Conservation (phyloP, 23 red algal species). For the Gracilaria caudata region DNA sequence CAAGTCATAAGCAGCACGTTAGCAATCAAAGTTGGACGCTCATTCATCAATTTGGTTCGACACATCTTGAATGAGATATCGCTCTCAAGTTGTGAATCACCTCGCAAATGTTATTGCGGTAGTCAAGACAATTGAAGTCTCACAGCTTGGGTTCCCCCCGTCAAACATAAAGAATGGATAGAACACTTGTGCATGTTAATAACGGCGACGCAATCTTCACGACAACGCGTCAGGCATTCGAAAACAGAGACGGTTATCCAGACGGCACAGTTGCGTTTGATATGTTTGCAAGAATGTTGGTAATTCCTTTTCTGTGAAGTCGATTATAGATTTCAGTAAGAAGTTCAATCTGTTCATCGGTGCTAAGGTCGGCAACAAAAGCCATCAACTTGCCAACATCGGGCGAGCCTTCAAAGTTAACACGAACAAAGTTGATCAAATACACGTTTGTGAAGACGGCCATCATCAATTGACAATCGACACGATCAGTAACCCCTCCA, state of each 20-base stretch:
- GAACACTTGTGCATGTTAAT: not conserved
- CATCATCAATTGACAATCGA: conserved; percentile 99
- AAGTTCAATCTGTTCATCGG: conserved; percentile 86
- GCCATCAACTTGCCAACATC: conserved; percentile 96
- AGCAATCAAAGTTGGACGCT: not conserved
- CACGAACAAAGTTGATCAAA: conserved; percentile 93
- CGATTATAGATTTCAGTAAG: conserved; percentile 72
- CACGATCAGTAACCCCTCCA: conserved; percentile 95
- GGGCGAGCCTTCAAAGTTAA: conserved; percentile 77
- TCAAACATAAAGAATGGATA: not conserved
- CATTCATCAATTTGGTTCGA: not conserved
- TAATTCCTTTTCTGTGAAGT: conserved; percentile 36
- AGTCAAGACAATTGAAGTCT: not conserved
- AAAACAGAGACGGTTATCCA: not conserved
- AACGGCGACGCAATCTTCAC: not conserved
- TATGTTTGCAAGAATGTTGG: conserved; percentile 27
- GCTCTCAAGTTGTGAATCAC: not conserved
- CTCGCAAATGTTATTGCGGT: not conserved
- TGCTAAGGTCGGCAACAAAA: conserved; percentile 83
- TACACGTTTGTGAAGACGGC: conserved; percentile 98
- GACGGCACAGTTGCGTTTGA: conserved; percentile 31
- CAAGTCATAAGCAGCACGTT: not conserved
- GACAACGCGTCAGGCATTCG: not conserved
- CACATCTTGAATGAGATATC: not conserved
- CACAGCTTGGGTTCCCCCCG: not conserved